Percentiles rank a stretch among this genome's conserved stretches.
phyloP scores from a whole-genome alignment of 2,329 filamentous ascomycete species.

The Escovopsis sp. region DNA sequence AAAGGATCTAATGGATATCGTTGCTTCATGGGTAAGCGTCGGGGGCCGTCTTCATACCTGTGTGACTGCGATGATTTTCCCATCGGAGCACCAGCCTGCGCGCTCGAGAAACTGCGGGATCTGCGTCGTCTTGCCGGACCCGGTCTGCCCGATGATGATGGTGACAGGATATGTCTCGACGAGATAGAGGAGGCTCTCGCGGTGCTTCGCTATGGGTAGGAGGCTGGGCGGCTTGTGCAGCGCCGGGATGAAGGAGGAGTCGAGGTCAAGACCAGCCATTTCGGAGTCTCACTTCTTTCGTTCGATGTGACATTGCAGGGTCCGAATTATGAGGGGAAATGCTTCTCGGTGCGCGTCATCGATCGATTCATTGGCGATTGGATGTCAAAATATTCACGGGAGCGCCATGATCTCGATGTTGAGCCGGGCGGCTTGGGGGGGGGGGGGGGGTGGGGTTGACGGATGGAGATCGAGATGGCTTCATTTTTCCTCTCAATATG shows the following conservation, averaged over 20 bases:
- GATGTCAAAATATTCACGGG: too few relatives aligned
- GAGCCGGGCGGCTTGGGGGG: too few relatives aligned
- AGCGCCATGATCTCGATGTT: too few relatives aligned
- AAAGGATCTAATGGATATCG: too few relatives aligned
- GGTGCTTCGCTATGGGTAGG: conserved; percentile 76
- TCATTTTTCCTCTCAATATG: too few relatives aligned
- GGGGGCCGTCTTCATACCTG: conserved; percentile 44
- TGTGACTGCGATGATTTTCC: conserved; percentile 74
- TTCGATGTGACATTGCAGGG: too few relatives aligned
- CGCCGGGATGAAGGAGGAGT: conserved; percentile 55
- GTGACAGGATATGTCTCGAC: conserved; percentile 75
- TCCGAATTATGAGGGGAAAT: too few relatives aligned
- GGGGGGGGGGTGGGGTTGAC: too few relatives aligned
- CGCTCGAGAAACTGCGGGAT: conserved; percentile 82
- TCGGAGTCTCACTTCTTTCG: background rate
- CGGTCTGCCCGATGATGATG: conserved; percentile 85
- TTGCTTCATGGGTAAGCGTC: too few relatives aligned
- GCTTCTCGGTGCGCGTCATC: too few relatives aligned
- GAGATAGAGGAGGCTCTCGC: conserved; percentile 66
- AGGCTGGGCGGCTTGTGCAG: conserved; percentile 74
- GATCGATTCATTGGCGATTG: too few relatives aligned
- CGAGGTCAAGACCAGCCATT: conserved; percentile 44
- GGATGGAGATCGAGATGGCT: too few relatives aligned
- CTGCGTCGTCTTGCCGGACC: conserved; percentile 91
- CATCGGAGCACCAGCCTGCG: conserved; percentile 76